Evolutionary conservation across 2,329 filamentous ascomycete species (phyloP), one percentile per base, ranked within the genome.

Genomic region (Cordyceps tenuipes): DNA sequence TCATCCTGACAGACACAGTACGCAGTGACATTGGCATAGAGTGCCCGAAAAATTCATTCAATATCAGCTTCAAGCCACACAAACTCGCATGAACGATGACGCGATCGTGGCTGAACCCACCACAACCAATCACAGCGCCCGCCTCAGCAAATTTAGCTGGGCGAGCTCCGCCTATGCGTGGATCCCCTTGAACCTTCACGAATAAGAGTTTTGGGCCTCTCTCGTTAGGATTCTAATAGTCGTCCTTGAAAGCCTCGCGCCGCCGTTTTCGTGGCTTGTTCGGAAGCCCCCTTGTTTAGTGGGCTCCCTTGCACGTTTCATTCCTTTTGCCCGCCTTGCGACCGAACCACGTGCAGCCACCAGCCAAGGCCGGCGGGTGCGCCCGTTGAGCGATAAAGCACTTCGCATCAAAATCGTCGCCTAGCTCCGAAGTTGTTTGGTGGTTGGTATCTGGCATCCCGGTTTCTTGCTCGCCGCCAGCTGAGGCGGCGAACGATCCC

Each of bases 1-100:
- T 29, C 29, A 29, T 29, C 29, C 5, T 6, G 26, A 29, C 26
- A 29, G 26, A 8, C 3, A 29, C 29, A 29, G 5, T 8, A 29
- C 29, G 3, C 7, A 29, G 29, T 6, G 7, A 29, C 29, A 29
- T 29, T 29, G 29, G 7, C 7, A 29, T 5, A 8, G 29, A 8
- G 7, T 6, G 1, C 5, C 29, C 5, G 29, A 29, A 29, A 29
- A 29, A 29, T 29, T 29, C 29, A 29, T 29, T 29, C 29, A 29
- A 29, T 8, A 29, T 29, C 29, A 8, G 7, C 29, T 29, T 29
- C 21, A 50, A 34, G 26, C 26, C 47, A 31, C 47, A 19, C 36
- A 57, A 57, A 21, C 34, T 46, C 15, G 21, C 23, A 47, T 57
- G 60, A 55, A 57, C 64, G 65, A 68, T 68, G 65, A 66, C 67